phyloP scores from a whole-genome alignment of 352 stramenopile genomes.

The Thraustochytrium sp. region DNA sequence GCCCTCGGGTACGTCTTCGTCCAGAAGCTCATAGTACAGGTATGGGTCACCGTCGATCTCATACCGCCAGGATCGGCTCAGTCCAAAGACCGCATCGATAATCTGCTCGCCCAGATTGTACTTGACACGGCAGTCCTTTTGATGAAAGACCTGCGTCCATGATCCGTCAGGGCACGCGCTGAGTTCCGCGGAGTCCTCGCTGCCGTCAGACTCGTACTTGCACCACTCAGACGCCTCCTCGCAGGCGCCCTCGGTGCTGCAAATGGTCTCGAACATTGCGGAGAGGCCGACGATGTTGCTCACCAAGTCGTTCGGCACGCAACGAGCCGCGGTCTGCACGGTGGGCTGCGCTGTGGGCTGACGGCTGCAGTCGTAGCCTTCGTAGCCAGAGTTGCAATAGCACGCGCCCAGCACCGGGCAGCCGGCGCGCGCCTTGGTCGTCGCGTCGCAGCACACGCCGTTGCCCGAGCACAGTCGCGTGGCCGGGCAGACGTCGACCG shows the following conservation, averaged over 20 bases:
- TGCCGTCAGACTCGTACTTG: neutral
- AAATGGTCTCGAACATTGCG: neutral
- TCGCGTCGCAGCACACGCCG: slow-evolving; percentile 5
- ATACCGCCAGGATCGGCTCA: neutral
- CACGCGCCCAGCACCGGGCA: neutral
- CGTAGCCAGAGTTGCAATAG: slow-evolving; percentile 21
- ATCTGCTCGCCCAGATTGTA: slow-evolving; percentile 11
- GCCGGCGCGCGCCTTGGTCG: neutral
- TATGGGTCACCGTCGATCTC: slow-evolving; percentile 14
- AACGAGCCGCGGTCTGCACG: neutral
- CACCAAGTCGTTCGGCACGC: neutral
- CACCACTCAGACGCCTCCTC: neutral
- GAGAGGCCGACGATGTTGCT: neutral
- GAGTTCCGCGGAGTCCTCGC: neutral
- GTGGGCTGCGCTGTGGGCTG: neutral
- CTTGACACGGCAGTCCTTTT: slow-evolving; percentile 24
- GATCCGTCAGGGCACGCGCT: neutral
- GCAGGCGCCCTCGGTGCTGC: neutral
- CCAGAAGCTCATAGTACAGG: slow-evolving; percentile 24
- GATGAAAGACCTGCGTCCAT: slow-evolving; percentile 4
- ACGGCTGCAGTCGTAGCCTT: slow-evolving; percentile 24
- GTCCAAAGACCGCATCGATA: slow-evolving; percentile 21
- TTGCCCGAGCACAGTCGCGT: neutral
- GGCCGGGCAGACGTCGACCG: neutral
- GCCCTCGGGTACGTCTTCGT: neutral